A percentile compares a stretch with the other conserved stretches of the same genome.
Conservation (phyloP, 805 yeast species). For the Metschnikowia baotianmanensis region DNA sequence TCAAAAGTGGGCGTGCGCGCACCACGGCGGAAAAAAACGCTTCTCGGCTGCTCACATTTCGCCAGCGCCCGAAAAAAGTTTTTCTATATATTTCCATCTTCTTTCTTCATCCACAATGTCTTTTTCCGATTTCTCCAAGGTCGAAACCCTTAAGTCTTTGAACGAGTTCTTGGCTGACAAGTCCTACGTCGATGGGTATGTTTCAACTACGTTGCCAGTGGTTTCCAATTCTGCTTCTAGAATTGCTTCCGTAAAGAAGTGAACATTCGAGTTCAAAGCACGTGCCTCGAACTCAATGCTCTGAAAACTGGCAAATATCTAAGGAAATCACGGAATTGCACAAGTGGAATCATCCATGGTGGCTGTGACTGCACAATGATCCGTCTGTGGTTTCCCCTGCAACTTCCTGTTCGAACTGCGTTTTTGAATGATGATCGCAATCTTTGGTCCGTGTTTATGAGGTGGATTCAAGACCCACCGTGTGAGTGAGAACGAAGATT, state of each 20-base stretch:
- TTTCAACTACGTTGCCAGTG: slow-evolving; percentile 21
- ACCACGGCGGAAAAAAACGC: slow-evolving; percentile 11
- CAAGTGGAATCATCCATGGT: too few species aligned
- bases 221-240: not conserved
- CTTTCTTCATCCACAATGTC: slow-evolving; percentile 47
- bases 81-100: slow-evolving; percentile 9
- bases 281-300: not conserved
- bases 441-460: slow-evolving; percentile 96
- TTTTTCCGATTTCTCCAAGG: slow-evolving; percentile 77
- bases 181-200: slow-evolving; percentile 96
- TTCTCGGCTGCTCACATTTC: slow-evolving; percentile 4
- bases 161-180: slow-evolving; percentile 86
- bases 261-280: not conserved
- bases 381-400: not conserved
- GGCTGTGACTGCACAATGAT: not conserved
- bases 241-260: not conserved
- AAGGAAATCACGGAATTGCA: too few species aligned
- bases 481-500: slow-evolving; percentile 72
- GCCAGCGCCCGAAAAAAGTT: slow-evolving; percentile 13
- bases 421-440: slow-evolving; percentile 58
- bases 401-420: not conserved
- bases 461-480: slow-evolving; percentile 95
- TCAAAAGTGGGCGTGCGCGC: slow-evolving; percentile 15
- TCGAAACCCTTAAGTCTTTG: slow-evolving; percentile 60
- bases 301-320: too few species aligned